phyloP scores from a whole-genome alignment of 2,329 filamentous ascomycete species.

The Aspergillus arachidicola region DNA sequence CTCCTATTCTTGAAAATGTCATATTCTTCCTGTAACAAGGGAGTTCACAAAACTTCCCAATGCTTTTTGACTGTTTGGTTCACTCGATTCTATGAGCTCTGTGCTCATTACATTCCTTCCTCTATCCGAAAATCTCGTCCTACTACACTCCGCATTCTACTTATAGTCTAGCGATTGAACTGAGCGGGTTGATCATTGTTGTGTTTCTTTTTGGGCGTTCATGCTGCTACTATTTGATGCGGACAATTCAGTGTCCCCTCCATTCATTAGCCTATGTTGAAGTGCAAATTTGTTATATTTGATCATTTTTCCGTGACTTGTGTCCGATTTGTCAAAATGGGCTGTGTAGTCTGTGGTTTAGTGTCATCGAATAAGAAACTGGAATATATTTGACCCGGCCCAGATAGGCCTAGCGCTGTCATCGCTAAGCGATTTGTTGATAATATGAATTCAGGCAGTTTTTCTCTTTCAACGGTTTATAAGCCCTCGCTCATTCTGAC shows the following conservation, averaged over 20 bases:
- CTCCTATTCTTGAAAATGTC: slow-evolving; percentile 10
- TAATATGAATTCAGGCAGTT: no score
- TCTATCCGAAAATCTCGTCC: slow-evolving; percentile 11
- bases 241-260: slow-evolving; percentile 19
- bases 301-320: slow-evolving; percentile 12
- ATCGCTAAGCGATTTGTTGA: no score
- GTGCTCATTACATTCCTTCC: slow-evolving; percentile 20
- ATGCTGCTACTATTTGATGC: slow-evolving; percentile 13
- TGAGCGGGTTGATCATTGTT: slow-evolving; percentile 31
- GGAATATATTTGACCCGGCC: no score
- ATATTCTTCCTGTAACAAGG: background rate
- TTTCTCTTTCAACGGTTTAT: no score
- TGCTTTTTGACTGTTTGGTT: slow-evolving; percentile 4
- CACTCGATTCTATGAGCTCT: slow-evolving; percentile 5
- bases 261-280: slow-evolving; percentile 22
- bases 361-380: slow-evolving; percentile 16
- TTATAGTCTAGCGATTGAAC: slow-evolving; percentile 34
- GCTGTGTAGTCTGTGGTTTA: slow-evolving; percentile 11
- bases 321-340: slow-evolving; percentile 13
- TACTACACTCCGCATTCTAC: slow-evolving; percentile 21
- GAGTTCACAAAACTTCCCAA: background rate
- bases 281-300: slow-evolving; percentile 17
- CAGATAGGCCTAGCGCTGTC: no score
- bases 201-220: slow-evolving; percentile 26
- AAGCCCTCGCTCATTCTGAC: no score